Base-by-base conservation (phyloP, 2,329 filamentous ascomycete species). In the Stagonosporopsis rhizophila region DNA sequence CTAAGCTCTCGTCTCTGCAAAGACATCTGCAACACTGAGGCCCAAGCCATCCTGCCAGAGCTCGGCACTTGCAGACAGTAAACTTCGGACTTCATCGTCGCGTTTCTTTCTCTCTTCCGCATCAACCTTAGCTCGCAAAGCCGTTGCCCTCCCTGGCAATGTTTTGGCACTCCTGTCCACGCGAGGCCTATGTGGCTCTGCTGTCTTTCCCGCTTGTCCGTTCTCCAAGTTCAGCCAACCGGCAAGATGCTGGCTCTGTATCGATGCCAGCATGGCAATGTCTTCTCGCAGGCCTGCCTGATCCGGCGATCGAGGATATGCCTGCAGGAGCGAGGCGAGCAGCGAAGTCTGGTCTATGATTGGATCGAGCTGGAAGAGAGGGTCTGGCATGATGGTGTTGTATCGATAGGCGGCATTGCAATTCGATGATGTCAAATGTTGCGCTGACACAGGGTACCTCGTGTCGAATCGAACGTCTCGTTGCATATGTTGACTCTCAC, bases 11-110 rank as follows among this genome's bases (percentile, higher is more conserved):
- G 4, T 35, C 17, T 25, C 44, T 2, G 44, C 49, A 37, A 50
- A 67, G 3, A 62, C 66, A 23, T 67, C 63, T 6, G 57, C 62
- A 25, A 68, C 60, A 2, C 56, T 51, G 37, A 51, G 15, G 3
- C 60, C 66, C 15, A 52, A 60, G 2, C 56, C 58, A 51, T 62
- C 64, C 35, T 58, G 59, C 65, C 67, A 69, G n/a, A 70, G 37
- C n/a, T 52, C 38, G 3, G 67, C 66, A 1, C 49, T 30, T 1
- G 61, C 55, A 20, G 62, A 63, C 11, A 71, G 30, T 1, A 60
- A 44, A 19, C 35, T 15, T 9, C 62, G 44, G 5, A 71, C n/a
- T 40, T 56, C 48, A 0, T 56, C 59, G 4, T 68, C 66, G 6
- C 44, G 38, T 32, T 15, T 15, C 22, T 12, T 40, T 1, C 20